Percentiles rank a stretch among this genome's conserved stretches.
These are phyloP conservation scores for Codiaeum variegatum DNA, from an alignment of 441 rosid genomes.

Conservation along the genomic window DNA sequence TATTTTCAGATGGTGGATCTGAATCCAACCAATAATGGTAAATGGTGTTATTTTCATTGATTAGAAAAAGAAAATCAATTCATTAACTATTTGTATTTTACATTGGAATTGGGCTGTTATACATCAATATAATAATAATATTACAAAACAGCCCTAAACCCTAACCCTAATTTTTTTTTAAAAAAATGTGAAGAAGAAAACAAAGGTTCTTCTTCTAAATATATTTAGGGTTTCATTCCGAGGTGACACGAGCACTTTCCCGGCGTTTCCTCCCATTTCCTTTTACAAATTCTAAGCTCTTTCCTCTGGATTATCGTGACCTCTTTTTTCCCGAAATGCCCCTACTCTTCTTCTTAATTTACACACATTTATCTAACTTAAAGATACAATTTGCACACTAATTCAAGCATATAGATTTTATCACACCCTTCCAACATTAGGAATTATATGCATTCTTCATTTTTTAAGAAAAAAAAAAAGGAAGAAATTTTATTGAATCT, in stretches of 20 bases:
- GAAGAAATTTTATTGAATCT: conserved; percentile 5
- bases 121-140: not conserved
- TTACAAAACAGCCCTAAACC: conserved; percentile 25
- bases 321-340: conserved; percentile 26
- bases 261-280: conserved; percentile 78
- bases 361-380: not conserved
- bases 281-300: conserved; percentile 45
- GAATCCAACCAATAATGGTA: no score
- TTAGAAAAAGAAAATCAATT: no score
- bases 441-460: not conserved
- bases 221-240: conserved; percentile 33
- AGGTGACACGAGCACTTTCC: conserved; percentile 91
- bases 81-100: not conserved
- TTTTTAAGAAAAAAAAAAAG: not conserved
- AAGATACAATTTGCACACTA: conserved; percentile 8
- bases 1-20: no score
- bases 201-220: conserved; percentile 23
- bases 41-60: no score
- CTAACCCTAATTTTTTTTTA: conserved; percentile 18
- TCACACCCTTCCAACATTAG: conserved; percentile 11
- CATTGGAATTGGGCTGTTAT: conserved; percentile 9
- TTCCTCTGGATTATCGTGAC: conserved; percentile 53
- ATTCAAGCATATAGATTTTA: conserved; percentile 16
- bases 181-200: conserved; percentile 19
- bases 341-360: conserved; percentile 14